phyloP scores from a whole-genome alignment of 2,329 filamentous ascomycete species.

The Dendrostoma leiphaemia region DNA sequence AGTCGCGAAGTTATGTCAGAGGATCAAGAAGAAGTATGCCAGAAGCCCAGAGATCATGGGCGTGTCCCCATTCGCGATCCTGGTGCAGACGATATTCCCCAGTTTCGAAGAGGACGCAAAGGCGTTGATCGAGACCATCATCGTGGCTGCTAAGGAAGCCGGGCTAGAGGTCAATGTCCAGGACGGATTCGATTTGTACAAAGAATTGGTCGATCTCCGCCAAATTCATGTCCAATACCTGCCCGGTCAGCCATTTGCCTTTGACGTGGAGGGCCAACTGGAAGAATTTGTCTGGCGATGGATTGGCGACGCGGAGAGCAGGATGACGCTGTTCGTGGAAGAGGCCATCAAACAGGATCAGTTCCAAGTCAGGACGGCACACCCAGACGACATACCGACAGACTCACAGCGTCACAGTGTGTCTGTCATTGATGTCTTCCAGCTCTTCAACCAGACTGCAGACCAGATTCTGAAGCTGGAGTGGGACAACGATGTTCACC shows the following conservation, averaged over 20 bases:
- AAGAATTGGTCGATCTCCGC: conserved; percentile 81
- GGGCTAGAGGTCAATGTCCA: conserved; percentile 78
- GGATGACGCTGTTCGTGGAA: conserved; percentile 80
- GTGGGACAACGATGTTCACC: conserved; percentile 91
- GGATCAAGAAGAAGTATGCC: conserved; percentile 88
- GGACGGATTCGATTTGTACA: conserved; percentile 93
- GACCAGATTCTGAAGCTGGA: conserved; percentile 82
- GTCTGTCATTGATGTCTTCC: conserved; percentile 90
- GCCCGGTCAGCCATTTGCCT: conserved; percentile 73
- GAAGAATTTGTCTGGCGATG: conserved; percentile 95
- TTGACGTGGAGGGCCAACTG: conserved; percentile 81
- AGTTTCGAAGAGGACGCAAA: conserved; percentile 87
- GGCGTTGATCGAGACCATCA: conserved; percentile 78
- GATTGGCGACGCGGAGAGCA: conserved; percentile 78
- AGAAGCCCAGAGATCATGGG: conserved; percentile 88
- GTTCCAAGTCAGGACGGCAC: conserved; percentile 72
- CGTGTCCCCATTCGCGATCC: conserved; percentile 60
- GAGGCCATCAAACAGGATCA: conserved; percentile 87
- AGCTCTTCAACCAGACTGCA: conserved; percentile 87
- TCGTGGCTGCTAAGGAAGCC: conserved; percentile 67
- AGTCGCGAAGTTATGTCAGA: conserved; percentile 80
- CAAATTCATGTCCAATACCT: conserved; percentile 75
- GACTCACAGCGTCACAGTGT: conserved; percentile 90
- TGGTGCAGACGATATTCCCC: conserved; percentile 82
- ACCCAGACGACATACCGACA: conserved; percentile 59